These are phyloP conservation scores for Chlorella ohadii DNA, from an alignment of 139 green algal genomes.

Conservation along the genomic window DNA sequence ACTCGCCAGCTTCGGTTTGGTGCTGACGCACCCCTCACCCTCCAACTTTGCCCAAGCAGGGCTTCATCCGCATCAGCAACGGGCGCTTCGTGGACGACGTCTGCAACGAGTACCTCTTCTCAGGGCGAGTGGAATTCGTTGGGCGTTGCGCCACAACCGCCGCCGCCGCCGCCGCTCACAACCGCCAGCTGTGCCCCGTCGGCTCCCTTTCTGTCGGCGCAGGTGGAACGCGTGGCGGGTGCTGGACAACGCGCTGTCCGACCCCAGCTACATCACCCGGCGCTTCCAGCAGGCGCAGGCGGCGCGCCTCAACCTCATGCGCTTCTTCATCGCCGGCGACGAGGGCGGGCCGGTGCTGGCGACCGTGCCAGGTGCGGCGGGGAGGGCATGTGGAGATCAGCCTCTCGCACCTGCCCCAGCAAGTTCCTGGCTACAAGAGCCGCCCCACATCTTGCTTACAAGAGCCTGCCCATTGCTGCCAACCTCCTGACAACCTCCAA, in stretches of 20 bases:
- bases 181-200: no score
- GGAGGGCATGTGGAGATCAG: no score
- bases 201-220: neutral
- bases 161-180: neutral
- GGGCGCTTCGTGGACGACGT: slow-evolving; percentile 18
- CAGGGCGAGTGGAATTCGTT: neutral
- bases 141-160: neutral
- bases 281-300: slow-evolving; percentile 6
- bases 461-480: no score
- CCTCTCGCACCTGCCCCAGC: no score
- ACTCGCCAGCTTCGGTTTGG: no score
- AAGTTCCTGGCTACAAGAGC: neutral
- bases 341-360: neutral
- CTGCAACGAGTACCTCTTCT: slow-evolving; percentile 14
- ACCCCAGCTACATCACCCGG: neutral
- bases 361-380: neutral
- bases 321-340: slow-evolving; percentile 16
- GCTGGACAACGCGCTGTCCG: neutral
- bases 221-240: neutral
- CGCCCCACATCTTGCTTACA: neutral
- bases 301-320: slow-evolving; percentile 8
- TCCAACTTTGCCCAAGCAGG: neutral
- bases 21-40: neutral
- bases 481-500: neutral
- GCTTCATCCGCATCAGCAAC: neutral